Conservation (phyloP, 352 stramenopile genomes). For the Globisporangium irregulare region DNA sequence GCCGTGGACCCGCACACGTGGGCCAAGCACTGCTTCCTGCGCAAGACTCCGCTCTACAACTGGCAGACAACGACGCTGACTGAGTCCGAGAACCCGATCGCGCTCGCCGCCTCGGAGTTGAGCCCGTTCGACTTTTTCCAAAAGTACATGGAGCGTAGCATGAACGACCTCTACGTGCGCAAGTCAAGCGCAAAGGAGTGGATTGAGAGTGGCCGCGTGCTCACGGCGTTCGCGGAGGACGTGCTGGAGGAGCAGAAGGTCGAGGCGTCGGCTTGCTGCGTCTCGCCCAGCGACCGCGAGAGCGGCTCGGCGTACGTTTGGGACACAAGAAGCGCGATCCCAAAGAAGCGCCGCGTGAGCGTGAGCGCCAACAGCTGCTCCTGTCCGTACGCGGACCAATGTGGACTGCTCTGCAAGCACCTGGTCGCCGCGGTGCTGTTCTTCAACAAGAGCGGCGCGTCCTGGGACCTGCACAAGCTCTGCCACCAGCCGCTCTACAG, state of each 20-base stretch:
- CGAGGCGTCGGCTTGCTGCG: constrained; percentile 30
- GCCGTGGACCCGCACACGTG: constrained; percentile 25
- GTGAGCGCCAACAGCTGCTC: constrained; percentile 32
- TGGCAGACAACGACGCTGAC: constrained; percentile 30
- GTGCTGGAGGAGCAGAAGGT: constrained; percentile 27
- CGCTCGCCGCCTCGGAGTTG: constrained; percentile 17
- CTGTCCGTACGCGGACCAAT: constrained; percentile 32
- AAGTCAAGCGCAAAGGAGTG: constrained; percentile 30
- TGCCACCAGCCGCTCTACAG: constrained; percentile 31
- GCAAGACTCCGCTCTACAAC: constrained; percentile 28
- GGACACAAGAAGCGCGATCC: constrained; percentile 23
- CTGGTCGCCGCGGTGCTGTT: constrained; percentile 30
- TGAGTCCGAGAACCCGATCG: constrained; percentile 19
- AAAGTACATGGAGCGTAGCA: constrained; percentile 42
- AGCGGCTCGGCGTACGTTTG: constrained; percentile 38
- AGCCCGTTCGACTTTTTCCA: constrained; percentile 44
- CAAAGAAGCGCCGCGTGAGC: constrained; percentile 41
- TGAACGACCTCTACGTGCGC: constrained; percentile 32
- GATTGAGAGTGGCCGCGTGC: constrained; percentile 19
- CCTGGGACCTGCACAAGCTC: constrained; percentile 29
- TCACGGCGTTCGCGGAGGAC: constrained; percentile 34
- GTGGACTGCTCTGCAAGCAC: constrained; percentile 40
- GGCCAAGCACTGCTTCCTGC: constrained; percentile 37
- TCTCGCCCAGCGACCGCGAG: constrained; percentile 37
- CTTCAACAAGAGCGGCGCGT: constrained; percentile 27